Base-by-base conservation (phyloP, 2,329 filamentous ascomycete genomes). In the Penicillium digitatum region DNA sequence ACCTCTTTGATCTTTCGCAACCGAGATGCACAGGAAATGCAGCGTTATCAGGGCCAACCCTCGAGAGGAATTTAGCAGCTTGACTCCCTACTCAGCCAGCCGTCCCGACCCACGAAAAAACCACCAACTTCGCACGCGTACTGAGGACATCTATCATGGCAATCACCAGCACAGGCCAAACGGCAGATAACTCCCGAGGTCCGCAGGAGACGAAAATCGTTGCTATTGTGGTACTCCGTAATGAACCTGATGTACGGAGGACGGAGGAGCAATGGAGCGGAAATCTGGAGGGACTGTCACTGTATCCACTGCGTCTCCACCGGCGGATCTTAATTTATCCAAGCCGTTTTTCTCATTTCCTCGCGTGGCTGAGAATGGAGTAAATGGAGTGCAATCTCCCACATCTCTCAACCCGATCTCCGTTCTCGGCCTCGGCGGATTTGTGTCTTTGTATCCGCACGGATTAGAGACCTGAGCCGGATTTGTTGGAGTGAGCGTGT, bases 321-420 rank as follows among this genome's bases (percentile, higher is more conserved):
- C 24, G 11, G 57, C 52, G 61, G 59, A 64, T 63, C 62, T 59
- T 54, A 62, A 59, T 57, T 55, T 54, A 48, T 31, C 20, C 43
- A 55, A 44, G 37, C 50, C 47, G 38, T 55, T 59, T 54, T 53
- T 39, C 37, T 48, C 18, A 42, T 54, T 38, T 54, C 44, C 49
- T 56, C 55, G 51, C 38, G 52, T 58, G 52, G 55, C 52, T 59
- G 39, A 50, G 20, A 24, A 43, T 49, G 26, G 38, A 39, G 20
- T 49, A 24, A 8, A 47, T 22, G 42, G 31, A 27, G 20, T 37
- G 8, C 22, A 53, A 48, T 42, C 22, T 39, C 52, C 27, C 42
- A 16, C 3, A 32, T 45, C 18, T 32, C 42, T 32, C 5, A 22
- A 44, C 27, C 42, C 18, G 22, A 32, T 22, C 29, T 54, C 59